Conservation (phyloP, 352 stramenopile genomes). For the Phytopythium vexans region DNA sequence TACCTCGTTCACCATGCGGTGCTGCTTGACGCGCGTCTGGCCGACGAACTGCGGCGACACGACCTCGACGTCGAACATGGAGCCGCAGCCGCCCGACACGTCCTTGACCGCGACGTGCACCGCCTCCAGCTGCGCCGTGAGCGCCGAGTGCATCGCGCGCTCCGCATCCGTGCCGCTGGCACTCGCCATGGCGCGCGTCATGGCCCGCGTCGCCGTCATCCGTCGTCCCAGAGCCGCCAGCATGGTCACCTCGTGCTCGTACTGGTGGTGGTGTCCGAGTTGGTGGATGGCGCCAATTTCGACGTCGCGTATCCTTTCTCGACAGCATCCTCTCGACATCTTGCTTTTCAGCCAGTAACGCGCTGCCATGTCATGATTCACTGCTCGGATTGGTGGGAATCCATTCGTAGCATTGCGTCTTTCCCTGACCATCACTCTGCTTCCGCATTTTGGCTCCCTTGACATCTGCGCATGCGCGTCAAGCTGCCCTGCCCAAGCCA, state of each 20-base stretch:
- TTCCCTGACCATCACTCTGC: background rate
- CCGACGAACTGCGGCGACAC: slow-evolving; percentile 73
- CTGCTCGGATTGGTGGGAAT: background rate
- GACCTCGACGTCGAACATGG: slow-evolving; percentile 88
- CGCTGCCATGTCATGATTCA: slow-evolving; percentile 1
- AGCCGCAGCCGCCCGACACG: slow-evolving; percentile 86
- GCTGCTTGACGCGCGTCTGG: slow-evolving; percentile 84
- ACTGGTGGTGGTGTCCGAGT: background rate
- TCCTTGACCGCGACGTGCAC: slow-evolving; percentile 83
- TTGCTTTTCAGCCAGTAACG: background rate
- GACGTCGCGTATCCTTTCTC: too few species aligned
- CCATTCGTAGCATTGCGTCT: background rate
- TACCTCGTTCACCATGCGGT: slow-evolving; percentile 86
- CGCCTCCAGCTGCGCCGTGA: slow-evolving; percentile 56
- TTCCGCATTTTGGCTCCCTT: background rate
- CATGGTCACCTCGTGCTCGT: slow-evolving; percentile 6
- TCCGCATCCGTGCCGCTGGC: slow-evolving; percentile 40
- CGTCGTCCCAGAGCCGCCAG: slow-evolving; percentile 17
- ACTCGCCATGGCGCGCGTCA: slow-evolving; percentile 9
- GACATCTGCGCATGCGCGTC: background rate
- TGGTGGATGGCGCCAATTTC: too few species aligned
- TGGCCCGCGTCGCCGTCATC: slow-evolving; percentile 16
- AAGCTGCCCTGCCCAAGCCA: background rate
- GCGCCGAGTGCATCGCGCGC: slow-evolving; percentile 61
- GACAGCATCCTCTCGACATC: background rate